These are phyloP conservation scores for Ophiostoma angusticollis DNA, from an alignment of 2,329 filamentous ascomycete genomes.

Conservation along the genomic window DNA sequence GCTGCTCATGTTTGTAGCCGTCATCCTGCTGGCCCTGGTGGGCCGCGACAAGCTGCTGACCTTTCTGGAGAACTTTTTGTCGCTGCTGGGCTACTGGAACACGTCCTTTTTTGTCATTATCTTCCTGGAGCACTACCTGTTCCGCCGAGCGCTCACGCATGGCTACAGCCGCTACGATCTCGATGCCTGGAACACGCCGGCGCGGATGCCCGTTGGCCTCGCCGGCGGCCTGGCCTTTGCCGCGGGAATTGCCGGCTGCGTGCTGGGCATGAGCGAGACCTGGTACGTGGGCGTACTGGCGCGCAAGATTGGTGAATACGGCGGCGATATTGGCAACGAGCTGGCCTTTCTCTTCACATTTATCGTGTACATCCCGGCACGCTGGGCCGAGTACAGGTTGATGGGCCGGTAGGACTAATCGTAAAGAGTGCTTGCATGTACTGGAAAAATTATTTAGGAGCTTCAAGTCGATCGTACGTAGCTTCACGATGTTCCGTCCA, in stretches of 20 bases:
- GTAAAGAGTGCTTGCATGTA: too few species aligned
- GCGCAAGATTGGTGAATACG: slow-evolving; percentile 28
- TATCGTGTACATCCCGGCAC: slow-evolving; percentile 31
- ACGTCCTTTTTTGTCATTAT: slow-evolving; percentile 36
- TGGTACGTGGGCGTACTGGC: slow-evolving; percentile 38
- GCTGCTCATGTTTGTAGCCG: slow-evolving; percentile 29
- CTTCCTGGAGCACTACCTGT: slow-evolving; percentile 34
- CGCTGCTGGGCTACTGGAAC: slow-evolving; percentile 37
- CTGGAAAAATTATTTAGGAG: too few species aligned
- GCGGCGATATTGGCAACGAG: slow-evolving; percentile 39
- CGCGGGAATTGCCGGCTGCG: slow-evolving; percentile 32
- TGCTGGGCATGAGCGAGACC: slow-evolving; percentile 46
- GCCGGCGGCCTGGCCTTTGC: slow-evolving; percentile 31
- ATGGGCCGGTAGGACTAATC: slow-evolving; percentile 25
- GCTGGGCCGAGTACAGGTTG: slow-evolving; percentile 35
- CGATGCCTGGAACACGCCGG: slow-evolving; percentile 34
- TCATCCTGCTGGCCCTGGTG: slow-evolving; percentile 32
- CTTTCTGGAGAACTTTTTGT: slow-evolving; percentile 34
- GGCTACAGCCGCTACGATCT: slow-evolving; percentile 32
- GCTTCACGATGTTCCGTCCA: too few species aligned
- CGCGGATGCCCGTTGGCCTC: slow-evolving; percentile 29
- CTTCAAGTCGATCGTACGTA: too few species aligned
- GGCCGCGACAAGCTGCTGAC: slow-evolving; percentile 29
- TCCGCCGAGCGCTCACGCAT: slow-evolving; percentile 24
- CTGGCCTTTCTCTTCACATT: slow-evolving; percentile 37